These are phyloP conservation scores for Pluteus cervinus DNA, from an alignment of 768 basidiomycete genomes.

Conservation along the genomic window DNA sequence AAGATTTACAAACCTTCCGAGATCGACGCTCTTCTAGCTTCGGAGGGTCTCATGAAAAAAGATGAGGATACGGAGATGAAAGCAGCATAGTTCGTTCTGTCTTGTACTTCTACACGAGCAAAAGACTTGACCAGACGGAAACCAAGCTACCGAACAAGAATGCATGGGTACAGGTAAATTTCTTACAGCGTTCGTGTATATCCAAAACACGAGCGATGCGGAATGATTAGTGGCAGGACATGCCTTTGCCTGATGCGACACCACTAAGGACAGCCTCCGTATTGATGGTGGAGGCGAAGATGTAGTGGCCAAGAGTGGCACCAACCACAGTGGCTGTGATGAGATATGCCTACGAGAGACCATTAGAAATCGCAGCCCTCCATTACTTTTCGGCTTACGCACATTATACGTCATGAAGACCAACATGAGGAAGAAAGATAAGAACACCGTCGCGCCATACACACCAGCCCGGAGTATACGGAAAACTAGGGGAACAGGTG, in stretches of 20 bases:
- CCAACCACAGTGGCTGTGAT: slow-evolving; percentile 78
- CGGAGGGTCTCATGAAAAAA: slow-evolving; percentile 84
- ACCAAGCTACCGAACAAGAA: slow-evolving; percentile 6
- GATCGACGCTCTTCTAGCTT: slow-evolving; percentile 75
- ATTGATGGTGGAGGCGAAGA: slow-evolving; percentile 65
- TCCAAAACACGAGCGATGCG: not conserved
- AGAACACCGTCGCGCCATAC: slow-evolving; percentile 71
- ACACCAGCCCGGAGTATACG: slow-evolving; percentile 58
- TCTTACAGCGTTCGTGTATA: not conserved
- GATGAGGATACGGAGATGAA: slow-evolving; percentile 81
- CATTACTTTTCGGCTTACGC: slow-evolving; percentile 19
- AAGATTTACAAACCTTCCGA: slow-evolving; percentile 90
- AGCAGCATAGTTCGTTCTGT: slow-evolving; percentile 32
- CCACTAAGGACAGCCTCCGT: slow-evolving; percentile 49
- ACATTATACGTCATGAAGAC: slow-evolving; percentile 98
- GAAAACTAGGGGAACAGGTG: slow-evolving; percentile 39
- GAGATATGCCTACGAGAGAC: slow-evolving; percentile 74
- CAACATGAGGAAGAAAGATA: slow-evolving; percentile 91
- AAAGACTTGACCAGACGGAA: not conserved
- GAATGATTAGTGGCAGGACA: slow-evolving; percentile 66
- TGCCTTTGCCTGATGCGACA: slow-evolving; percentile 46
- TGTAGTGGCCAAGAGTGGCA: slow-evolving; percentile 76
- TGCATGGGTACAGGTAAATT: slow-evolving; percentile 1
- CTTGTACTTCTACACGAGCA: too few species aligned
- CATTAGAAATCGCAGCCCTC: slow-evolving; percentile 3